Percentiles rank a stretch among this genome's conserved stretches.
phyloP scores from a whole-genome alignment of 345 rosid genomes.

The Aurinia saxatilis region DNA sequence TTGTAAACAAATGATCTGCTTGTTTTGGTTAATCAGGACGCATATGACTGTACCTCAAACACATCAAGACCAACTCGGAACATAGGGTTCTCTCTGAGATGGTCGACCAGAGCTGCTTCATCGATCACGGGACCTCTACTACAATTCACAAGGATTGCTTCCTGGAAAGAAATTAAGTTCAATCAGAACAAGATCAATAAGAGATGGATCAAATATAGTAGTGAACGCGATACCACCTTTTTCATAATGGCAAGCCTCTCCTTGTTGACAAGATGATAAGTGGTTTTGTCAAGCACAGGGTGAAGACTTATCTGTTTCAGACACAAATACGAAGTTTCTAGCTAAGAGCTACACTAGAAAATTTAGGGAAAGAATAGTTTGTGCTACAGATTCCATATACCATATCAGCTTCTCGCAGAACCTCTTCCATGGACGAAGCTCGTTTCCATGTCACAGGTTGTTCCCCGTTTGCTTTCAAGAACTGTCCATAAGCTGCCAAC shows the following conservation, averaged over 20 bases:
- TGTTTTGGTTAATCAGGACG: neutral
- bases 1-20: neutral
- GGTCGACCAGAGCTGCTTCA: conserved; percentile 87
- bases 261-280: conserved; percentile 90
- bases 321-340: conserved; percentile 8
- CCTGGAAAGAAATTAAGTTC: conserved; percentile 32
- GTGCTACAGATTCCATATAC: conserved; percentile 20
- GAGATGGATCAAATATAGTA: neutral
- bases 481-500: conserved; percentile 64
- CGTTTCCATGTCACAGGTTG: conserved; percentile 87
- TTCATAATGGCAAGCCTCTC: conserved; percentile 89
- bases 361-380: neutral
- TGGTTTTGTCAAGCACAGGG: conserved; percentile 88
- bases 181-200: neutral
- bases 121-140: conserved; percentile 94
- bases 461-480: conserved; percentile 81
- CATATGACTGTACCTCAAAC: conserved; percentile 57
- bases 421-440: conserved; percentile 86
- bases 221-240: conserved; percentile 43
- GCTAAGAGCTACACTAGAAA: neutral
- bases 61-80: conserved; percentile 98
- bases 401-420: conserved; percentile 83
- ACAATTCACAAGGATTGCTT: conserved; percentile 92
- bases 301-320: conserved; percentile 85
- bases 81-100: conserved; percentile 85